Conservation (phyloP, 2,329 filamentous ascomycete genomes). For the Monosporascus sp. region DNA sequence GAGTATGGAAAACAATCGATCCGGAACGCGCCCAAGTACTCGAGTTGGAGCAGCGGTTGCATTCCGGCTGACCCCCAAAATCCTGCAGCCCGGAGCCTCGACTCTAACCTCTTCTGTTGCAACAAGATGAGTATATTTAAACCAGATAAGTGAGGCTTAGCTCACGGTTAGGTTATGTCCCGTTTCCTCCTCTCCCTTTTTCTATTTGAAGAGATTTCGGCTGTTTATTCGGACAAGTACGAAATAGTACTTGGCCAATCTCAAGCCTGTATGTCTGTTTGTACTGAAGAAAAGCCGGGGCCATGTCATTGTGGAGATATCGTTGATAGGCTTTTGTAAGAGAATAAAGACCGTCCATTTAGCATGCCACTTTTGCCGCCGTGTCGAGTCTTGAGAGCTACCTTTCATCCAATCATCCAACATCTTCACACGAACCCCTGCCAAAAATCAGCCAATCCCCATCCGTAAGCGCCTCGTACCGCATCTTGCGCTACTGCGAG, state of each 20-base stretch:
- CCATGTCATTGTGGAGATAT: background rate
- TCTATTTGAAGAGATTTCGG: no score
- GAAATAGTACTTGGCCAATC: background rate
- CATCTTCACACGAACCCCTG: conserved; percentile 19
- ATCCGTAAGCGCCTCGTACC: conserved; percentile 23
- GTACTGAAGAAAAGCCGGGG: no score
- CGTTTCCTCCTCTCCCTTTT: no score
- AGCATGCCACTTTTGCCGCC: conserved; percentile 24
- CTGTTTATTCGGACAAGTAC: no score
- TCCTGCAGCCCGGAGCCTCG: background rate
- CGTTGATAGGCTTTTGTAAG: background rate
- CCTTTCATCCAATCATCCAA: conserved; percentile 24
- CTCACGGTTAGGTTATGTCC: background rate
- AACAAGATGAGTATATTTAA: background rate
- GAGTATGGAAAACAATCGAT: background rate
- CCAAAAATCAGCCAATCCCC: conserved; percentile 30
- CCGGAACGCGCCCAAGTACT: background rate
- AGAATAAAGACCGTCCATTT: background rate
- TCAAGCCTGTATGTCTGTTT: no score
- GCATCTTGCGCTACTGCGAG: conserved; percentile 30
- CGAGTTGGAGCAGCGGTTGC: background rate
- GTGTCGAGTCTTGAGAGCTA: conserved; percentile 23
- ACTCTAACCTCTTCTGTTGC: background rate
- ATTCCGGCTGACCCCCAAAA: background rate
- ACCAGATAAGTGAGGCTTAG: background rate